phyloP scores from a whole-genome alignment of 208 protist genomes.

The Leishmania mexicana region DNA sequence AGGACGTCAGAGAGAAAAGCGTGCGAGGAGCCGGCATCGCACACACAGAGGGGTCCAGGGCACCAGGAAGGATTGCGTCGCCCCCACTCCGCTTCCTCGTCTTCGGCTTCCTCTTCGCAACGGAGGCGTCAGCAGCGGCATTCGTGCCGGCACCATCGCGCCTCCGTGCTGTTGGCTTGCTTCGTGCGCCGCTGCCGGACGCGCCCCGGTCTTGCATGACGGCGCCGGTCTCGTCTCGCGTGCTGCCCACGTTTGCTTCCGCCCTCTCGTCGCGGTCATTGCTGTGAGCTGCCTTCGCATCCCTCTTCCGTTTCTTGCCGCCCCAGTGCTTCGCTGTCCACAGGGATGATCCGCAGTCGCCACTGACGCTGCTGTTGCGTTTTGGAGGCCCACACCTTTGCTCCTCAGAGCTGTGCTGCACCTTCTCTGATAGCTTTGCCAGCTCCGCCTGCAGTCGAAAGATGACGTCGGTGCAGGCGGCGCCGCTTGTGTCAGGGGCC shows the following conservation, averaged over 20 bases:
- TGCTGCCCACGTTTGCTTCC: not conserved
- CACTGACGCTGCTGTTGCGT: not conserved
- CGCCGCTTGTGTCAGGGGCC: not conserved
- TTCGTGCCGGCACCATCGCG: not conserved
- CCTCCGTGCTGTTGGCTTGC: constrained; percentile 15
- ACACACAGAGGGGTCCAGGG: no score
- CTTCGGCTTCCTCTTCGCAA: constrained; percentile 13
- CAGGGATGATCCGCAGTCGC: not conserved
- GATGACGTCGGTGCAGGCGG: not conserved
- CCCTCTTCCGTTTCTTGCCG: constrained; percentile 27
- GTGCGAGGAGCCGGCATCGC: constrained; percentile 24
- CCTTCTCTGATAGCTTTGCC: constrained; percentile 39
- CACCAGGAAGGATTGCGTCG: not conserved
- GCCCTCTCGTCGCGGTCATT: constrained; percentile 7
- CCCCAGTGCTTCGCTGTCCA: constrained; percentile 19
- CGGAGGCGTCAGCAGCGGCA: not conserved
- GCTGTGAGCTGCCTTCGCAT: constrained; percentile 2
- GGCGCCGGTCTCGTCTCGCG: not conserved
- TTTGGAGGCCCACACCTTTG: constrained; percentile 34
- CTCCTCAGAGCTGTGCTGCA: constrained; percentile 44
- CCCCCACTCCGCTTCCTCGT: not conserved
- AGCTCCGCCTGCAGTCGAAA: constrained; percentile 37
- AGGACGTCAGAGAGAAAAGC: constrained; percentile 48
- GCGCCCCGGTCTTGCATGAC: not conserved
- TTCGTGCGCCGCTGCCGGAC: not conserved